Evolutionary conservation across 2,329 filamentous ascomycete species (phyloP), one percentile per base, ranked within the genome.

Genomic region (Lachnellula arida): DNA sequence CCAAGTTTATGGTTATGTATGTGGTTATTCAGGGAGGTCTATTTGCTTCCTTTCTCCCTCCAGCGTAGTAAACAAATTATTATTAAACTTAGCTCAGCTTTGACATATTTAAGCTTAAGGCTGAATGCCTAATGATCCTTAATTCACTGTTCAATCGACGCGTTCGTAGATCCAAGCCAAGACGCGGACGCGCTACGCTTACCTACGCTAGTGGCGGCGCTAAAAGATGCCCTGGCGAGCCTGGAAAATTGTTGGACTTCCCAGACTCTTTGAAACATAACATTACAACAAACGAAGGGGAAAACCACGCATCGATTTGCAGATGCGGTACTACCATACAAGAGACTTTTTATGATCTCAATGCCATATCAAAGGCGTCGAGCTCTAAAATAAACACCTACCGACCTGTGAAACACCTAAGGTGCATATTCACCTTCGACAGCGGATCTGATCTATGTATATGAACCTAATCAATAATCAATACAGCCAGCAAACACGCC

Each of bases 31-130:
- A 99, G 70, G 91, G 82, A 0, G 87, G 83, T 7, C 75, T 99
- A 43, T 99, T 91, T 76, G 87, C 91, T 4, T 91, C 85, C 3
- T 99, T 99, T 70, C 78, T 99, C 49, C 94, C 94, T 5, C 94
- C 94, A 43, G 94, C 94, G 22, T 96, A 52, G 50, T 22, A 63
- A 74, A 35, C 40, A 47, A 52, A n/a, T 12, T 19, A 19, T 19
- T 19, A 19, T 19, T 9, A 12, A 32, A 32, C 9, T 12, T 9
- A 32, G 28, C 9, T 32, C 9, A 12, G 28, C 28, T 12, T 32
- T 32, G 28, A 32, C 28, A 32, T 32, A 11, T 11, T 32, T 11
- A 32, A 32, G 28, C 28, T 32, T 11, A 32, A 32, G 9, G 28
- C 9, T 32, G 28, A 32, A 32, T 32, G 28, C 28, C 28, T 32